phyloP scores from a whole-genome alignment of 257 asterid species.

The Gentiana macrophylla region DNA sequence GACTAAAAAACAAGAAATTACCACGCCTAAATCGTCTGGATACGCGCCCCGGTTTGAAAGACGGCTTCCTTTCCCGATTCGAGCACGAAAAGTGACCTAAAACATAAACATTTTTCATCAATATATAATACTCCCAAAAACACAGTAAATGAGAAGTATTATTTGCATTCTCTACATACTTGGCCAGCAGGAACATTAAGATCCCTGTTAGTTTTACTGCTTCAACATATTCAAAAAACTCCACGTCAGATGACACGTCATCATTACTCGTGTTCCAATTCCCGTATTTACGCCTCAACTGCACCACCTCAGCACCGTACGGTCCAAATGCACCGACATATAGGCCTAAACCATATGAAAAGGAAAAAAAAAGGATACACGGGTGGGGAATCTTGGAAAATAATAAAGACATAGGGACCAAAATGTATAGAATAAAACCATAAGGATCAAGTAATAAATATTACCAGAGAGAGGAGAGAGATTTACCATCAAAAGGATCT shows the following conservation, averaged over 20 bases:
- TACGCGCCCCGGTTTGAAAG: conserved; percentile 57
- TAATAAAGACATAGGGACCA: not conserved
- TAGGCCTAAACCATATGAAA: conserved; percentile 40
- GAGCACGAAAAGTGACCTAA: conserved; percentile 92
- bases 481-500: conserved; percentile 92
- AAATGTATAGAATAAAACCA: not conserved
- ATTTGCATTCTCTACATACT: conserved; percentile 23
- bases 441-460: no score
- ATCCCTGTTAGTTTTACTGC: conserved; percentile 98
- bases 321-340: conserved; percentile 98
- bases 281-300: conserved; percentile 84
- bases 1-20: conserved; percentile 18
- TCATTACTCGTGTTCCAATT: conserved; percentile 57
- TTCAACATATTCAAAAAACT: conserved; percentile 95
- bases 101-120: conserved; percentile 1
- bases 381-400: no score
- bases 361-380: not conserved
- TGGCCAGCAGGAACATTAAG: conserved; percentile 95
- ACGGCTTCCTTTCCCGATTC: conserved; percentile 63
- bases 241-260: conserved; percentile 54
- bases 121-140: conserved; percentile 6
- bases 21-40: conserved; percentile 94
- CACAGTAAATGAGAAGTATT: conserved; percentile 1
- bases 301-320: conserved; percentile 89
- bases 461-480: conserved; percentile 1